Percentiles rank a stretch among this genome's conserved stretches.
phyloP scores from a whole-genome alignment of 805 yeast species.

The Wickerhamiella azyma region DNA sequence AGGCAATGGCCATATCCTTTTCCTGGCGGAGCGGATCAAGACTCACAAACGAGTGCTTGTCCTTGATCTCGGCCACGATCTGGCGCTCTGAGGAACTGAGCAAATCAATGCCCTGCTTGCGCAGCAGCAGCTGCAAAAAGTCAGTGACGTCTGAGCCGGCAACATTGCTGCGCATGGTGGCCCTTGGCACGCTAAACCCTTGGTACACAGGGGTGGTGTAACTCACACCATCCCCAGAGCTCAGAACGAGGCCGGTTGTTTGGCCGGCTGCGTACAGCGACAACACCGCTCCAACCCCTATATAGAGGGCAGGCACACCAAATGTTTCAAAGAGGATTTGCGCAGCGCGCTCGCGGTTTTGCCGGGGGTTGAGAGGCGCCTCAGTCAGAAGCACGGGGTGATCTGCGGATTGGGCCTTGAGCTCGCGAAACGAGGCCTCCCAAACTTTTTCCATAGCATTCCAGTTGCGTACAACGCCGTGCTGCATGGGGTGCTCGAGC shows the following conservation, averaged over 20 bases:
- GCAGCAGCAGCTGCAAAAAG: constrained; percentile 50
- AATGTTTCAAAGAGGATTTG: constrained; percentile 60
- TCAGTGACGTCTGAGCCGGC: constrained; percentile 84
- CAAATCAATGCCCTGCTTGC: constrained; percentile 54
- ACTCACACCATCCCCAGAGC: constrained; percentile 87
- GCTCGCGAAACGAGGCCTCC: constrained; percentile 49
- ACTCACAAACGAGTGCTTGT: constrained; percentile 48
- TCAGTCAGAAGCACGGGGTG: constrained; percentile 84
- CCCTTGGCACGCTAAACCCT: constrained; percentile 66
- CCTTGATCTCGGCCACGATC: constrained; percentile 66
- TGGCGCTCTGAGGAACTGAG: constrained; percentile 70
- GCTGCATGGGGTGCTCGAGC: constrained; percentile 58
- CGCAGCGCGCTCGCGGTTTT: constrained; percentile 45
- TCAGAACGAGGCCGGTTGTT: constrained; percentile 81
- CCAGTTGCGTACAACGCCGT: constrained; percentile 76
- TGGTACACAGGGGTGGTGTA: constrained; percentile 82
- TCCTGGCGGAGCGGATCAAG: constrained; percentile 45
- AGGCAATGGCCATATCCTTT: constrained; percentile 19
- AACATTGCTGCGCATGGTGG: constrained; percentile 59
- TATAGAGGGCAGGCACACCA: constrained; percentile 61
- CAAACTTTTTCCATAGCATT: constrained; percentile 72
- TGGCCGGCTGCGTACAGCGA: constrained; percentile 78
- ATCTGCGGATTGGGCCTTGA: constrained; percentile 51
- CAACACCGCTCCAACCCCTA: constrained; percentile 63
- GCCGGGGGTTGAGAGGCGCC: constrained; percentile 66